Evolutionary conservation across 208 protist genomes (phyloP), one percentile per base, ranked within the genome.

Genomic region (Trypanosoma boissoni): DNA sequence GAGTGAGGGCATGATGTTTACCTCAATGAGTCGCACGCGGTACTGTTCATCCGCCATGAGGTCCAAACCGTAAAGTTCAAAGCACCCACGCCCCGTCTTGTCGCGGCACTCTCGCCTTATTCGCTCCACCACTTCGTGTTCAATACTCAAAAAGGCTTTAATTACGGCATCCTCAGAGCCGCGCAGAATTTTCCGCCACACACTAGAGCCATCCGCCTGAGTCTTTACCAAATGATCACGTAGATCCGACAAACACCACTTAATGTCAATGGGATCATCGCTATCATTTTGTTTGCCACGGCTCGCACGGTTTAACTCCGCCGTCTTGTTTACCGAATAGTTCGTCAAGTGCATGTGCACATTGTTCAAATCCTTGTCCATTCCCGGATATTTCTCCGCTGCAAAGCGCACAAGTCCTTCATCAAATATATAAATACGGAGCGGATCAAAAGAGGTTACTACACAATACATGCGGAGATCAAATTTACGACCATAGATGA

Each of bases 261-360:
- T 96, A 68, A 96, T 96, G 57, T 96, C 89, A 20, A 90, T 36
- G 9, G 63, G 77, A 59, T 91, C 84, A 57, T 91, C 83, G 44
- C 70, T 68, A 28, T 89, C 75, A 50, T 76, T 74, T 28, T 82
- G 70, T 42, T 85, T 86, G n/a, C 76, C 83, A 53, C 64, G 64
- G 51, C 76, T 92, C 32, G 66, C 81, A 8, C 60, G 41, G 31
- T 81, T 72, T 50, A 92, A 69, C 55, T 88, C 80, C 37, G 83
- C 83, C 14, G 85, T 91, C 59, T 99, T 99, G 78, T 98, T 98
- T 27, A 99, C 84, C 16, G 95, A 91, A 68, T 98, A 98, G 80
- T 99, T 99, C 32, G 97, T 99, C 31, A 99, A 78, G 60, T 99
- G 97, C 60, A 92, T 89, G 46, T 92, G 95, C 55, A 87, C 78